These are phyloP conservation scores for Nitzschia palea DNA, from an alignment of 108 stramenopile species.

Conservation along the genomic window DNA sequence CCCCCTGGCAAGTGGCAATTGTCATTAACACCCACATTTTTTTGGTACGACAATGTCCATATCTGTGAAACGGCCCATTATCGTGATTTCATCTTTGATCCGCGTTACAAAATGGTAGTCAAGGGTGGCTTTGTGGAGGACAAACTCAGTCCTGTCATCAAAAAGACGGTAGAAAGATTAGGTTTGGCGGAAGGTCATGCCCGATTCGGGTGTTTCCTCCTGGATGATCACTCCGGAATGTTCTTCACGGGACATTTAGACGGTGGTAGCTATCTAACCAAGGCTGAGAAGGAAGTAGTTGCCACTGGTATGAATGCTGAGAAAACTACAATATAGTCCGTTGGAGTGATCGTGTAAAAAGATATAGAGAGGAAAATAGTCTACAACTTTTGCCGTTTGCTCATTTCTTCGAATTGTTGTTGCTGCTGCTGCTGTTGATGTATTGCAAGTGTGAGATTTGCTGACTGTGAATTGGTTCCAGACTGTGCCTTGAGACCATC, in stretches of 20 bases:
- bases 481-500: no score
- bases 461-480: no score
- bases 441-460: no score
- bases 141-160: conserved; percentile 68
- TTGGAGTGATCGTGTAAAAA: background rate
- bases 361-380: background rate
- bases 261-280: conserved; percentile 61
- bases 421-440: conserved; percentile 6
- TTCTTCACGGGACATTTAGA: conserved; percentile 88
- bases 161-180: conserved; percentile 61
- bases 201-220: conserved; percentile 78
- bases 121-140: conserved; percentile 88
- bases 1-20: conserved; percentile 54
- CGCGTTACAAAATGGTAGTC: conserved; percentile 72
- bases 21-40: conserved; percentile 76
- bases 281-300: conserved; percentile 4
- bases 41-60: conserved; percentile 91
- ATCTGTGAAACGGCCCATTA: conserved; percentile 76
- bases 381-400: background rate
- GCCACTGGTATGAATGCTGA: no score
- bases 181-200: conserved; percentile 67
- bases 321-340: background rate
- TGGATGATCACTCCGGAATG: conserved; percentile 83
- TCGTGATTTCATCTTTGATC: conserved; percentile 81
- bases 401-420: background rate